Evolutionary conservation across 768 basidiomycete species (phyloP).

Genomic region (Neoboletus magnificus): DNA sequence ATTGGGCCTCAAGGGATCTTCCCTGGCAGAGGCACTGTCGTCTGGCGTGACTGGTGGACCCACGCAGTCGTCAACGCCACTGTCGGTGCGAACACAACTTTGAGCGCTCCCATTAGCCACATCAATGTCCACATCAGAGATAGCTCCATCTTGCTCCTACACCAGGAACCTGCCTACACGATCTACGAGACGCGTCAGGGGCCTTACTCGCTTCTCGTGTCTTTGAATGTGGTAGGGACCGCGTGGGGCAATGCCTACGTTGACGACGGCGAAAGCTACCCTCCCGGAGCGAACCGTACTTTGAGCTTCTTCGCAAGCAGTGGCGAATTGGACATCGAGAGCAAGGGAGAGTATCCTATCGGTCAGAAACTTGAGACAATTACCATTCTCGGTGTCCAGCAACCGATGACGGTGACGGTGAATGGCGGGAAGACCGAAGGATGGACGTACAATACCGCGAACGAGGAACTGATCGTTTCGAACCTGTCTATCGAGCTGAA

Average conservation of each 20-base stretch:
- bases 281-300: constrained; percentile 50
- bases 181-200: constrained; percentile 60
- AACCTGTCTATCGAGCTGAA: constrained; percentile 45
- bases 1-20: constrained; percentile 46
- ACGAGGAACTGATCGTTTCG: constrained; percentile 41
- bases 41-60: constrained; percentile 76
- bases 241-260: constrained; percentile 63
- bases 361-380: constrained; percentile 47
- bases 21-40: constrained; percentile 54
- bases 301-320: constrained; percentile 42
- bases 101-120: constrained; percentile 67
- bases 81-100: constrained; percentile 42
- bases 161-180: constrained; percentile 63
- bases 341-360: constrained; percentile 32
- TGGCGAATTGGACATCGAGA: constrained; percentile 37
- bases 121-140: constrained; percentile 78
- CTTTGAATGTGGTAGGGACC: constrained; percentile 42
- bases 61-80: constrained; percentile 50
- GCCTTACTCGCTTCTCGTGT: constrained; percentile 61
- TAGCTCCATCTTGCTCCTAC: constrained; percentile 60
- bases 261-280: constrained; percentile 65
- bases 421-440: constrained; percentile 32
- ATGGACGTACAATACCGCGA: constrained; percentile 40
- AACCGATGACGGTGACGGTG: constrained; percentile 40
- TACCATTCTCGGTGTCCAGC: constrained; percentile 56